Base-by-base conservation (phyloP, 2,329 filamentous ascomycete species). In the Colletotrichum sp. region DNA sequence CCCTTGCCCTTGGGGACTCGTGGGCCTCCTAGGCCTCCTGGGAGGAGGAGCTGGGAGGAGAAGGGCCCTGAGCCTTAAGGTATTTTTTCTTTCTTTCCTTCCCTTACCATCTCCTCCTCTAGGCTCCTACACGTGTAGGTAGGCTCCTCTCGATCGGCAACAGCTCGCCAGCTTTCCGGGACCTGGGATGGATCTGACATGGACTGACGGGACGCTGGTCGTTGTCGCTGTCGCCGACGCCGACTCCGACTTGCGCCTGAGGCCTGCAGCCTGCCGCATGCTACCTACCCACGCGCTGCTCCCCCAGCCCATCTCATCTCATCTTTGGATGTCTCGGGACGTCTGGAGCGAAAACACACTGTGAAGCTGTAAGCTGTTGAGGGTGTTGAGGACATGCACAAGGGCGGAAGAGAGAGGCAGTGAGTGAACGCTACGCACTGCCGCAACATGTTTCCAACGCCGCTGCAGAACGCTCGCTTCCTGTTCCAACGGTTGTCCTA, bases 71-170 rank as follows among this genome's bases (percentile, higher is more conserved):
- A n/a, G 56, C 56, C 56, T 32, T 13, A 30, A 59, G 56, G 56
- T 62, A 34, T 58, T 58, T 28, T 58, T 58, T 28, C 16, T 58
- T 58, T 58, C 26, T 58, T 28, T 12, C 55, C 13, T 58, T 58
- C 24, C 55, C 13, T 58, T 58, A 13, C 26, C 16, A 18, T 24
- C 14, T 58, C 26, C n/a, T 56, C 10, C 62, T 18, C 62, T 12
- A 36, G n/a, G 24, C 34, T 26, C 14, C 62, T 65, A 24, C 21
- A 24, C 21, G 21, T 24, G 21, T 24, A 73, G 55, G 64, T 48
- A 32, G 56, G 56, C 56, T 26, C 56, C 48, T 71, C 28, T 71
- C 58, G 71, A 71, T 71, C 59, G 66, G 67, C 66, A 71, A 58
- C 14, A 26, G 6, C 66, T 65, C 38, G 66, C 59, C 38, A 70